Base-by-base conservation (phyloP, 495 filamentous ascomycete genomes). In the Trichoderma parareesei region DNA sequence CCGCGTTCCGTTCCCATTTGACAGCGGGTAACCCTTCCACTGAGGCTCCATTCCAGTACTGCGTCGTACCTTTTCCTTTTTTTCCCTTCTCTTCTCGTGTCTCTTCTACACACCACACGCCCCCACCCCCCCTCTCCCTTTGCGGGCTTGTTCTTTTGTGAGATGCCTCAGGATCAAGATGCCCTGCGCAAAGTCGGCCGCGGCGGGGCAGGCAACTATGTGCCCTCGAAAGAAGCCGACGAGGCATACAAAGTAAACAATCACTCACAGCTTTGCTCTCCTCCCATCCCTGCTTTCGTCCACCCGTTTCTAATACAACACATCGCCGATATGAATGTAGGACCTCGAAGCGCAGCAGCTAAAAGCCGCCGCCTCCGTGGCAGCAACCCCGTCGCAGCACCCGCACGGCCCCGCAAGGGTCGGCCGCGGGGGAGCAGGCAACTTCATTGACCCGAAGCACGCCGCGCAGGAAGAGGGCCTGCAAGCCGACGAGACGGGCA, bases 181-280 rank as follows among this genome's bases (percentile, higher is more conserved):
- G 70, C 69, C 42, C 73, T 71, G 62, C 67, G 73, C 62, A 64
- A 69, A n/a, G 70, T 76, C 7, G 75, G 75, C 61, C 73, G 86
- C 40, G 87, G 87, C 41, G 87, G 86, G 43, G 85, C 85, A 2
- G 86, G 85, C 42, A 88, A 89, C 71, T 87, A 83, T 71, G 80
- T 81, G 63, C 78, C 74, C 69, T 76, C 82, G 63, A 76, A 80
- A 69, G 81, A 86, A 63, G 67, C 83, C 41, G 75, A 82, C 43
- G 81, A 82, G 44, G 78, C 71, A 48, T 68, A 69, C 63, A 76
- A 77, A 65, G 68, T 66, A 13, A 63, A 62, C 13, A 27, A 65
- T 77, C 60, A 60, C 72, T 71, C 33, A 43, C 35, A 57, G 46
- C 49, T 53, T 53, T 46, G 20, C 37, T 3, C 38, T 41, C 49